Base-by-base conservation (phyloP, 371 early-diverging fungal species). In the Mucor indicus region DNA sequence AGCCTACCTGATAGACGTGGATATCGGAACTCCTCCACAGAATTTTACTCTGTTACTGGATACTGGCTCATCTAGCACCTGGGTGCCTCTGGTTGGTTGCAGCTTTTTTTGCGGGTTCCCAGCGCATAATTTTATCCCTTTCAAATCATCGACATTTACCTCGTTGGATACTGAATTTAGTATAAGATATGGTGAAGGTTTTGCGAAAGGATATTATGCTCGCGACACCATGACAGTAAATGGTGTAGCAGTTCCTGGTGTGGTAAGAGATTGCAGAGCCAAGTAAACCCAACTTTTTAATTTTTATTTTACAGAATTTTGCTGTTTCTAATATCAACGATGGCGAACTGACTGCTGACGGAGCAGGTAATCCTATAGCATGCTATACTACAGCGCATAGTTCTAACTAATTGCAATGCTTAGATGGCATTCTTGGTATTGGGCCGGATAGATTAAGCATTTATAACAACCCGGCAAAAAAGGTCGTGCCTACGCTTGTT, bases 41-140 rank as follows among this genome's bases (percentile, higher is more conserved):
- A 57, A 56, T 1, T 74, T 74, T 44, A 65, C 68, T 1, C 17
- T 74, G 25, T 46, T 74, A 27, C 43, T 74, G 15, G 75, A 74
- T 30, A 74, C 75, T 37, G 67, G 75, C 0, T 74, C 75, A 0
- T 74, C 75, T 1, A 60, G 68, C 17, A 74, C 75, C 2, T 74
- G 75, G 75, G 66, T 74, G 0, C 71, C 75, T 16, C 30, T 53
- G 2, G 20, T 45, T 4, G 60, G 60, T 6, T 74, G 75, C 38
- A 62, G 62, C 21, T 46, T 45, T 1, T 47, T 38, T 12, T 74
- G 75, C 39, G 75, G 75, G 1, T 61, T 41, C 12, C 75, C 75
- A 4, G 20, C 27, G 1, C 60, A 74, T 27, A 49, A 60, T 7
- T 42, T 63, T n/a, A 20, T 38, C 0, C 54, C 66, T 2, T 27